A percentile compares a stretch with the other conserved stretches of the same genome.
These are phyloP conservation scores for Cadophora sp. DNA, from an alignment of 2,329 filamentous ascomycete genomes.

Conservation along the genomic window DNA sequence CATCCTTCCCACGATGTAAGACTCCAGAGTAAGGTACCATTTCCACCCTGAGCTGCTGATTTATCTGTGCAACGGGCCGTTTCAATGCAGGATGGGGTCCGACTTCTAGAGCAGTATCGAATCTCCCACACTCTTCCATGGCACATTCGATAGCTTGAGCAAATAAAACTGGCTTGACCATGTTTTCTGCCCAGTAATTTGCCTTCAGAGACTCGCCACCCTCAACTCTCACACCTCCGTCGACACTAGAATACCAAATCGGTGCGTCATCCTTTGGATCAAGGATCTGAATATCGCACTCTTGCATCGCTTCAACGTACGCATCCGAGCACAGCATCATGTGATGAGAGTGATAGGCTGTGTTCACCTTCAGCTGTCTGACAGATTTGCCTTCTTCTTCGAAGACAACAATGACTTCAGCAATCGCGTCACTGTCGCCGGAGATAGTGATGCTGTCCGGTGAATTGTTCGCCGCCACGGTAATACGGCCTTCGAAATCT, in stretches of 20 bases:
- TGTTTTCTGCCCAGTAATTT: not conserved
- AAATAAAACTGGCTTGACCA: not conserved
- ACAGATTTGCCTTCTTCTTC: slow-evolving; percentile 3
- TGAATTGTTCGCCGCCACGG: slow-evolving; percentile 35
- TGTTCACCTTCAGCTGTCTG: slow-evolving; percentile 27
- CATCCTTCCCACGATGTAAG: not conserved
- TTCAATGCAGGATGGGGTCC: not conserved
- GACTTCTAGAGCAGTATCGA: not conserved
- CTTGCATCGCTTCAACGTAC: slow-evolving; percentile 22
- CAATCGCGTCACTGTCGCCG: slow-evolving; percentile 24
- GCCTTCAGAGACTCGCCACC: not conserved
- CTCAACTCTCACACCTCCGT: not conserved
- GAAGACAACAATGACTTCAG: slow-evolving; percentile 36
- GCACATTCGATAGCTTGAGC: not conserved
- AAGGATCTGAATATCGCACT: slow-evolving; percentile 1
- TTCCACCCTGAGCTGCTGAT: not conserved
- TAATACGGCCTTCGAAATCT: slow-evolving; percentile 19
- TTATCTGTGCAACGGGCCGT: not conserved
- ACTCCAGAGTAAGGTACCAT: not conserved
- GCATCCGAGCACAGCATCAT: slow-evolving; percentile 32
- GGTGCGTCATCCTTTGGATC: slow-evolving; percentile 8
- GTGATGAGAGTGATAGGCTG: slow-evolving; percentile 38
- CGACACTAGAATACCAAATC: slow-evolving; percentile 42
- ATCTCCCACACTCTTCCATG: not conserved
- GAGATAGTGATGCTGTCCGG: slow-evolving; percentile 30